These are phyloP conservation scores for Camelina hispida DNA, from an alignment of 345 rosid species.

Conservation along the genomic window DNA sequence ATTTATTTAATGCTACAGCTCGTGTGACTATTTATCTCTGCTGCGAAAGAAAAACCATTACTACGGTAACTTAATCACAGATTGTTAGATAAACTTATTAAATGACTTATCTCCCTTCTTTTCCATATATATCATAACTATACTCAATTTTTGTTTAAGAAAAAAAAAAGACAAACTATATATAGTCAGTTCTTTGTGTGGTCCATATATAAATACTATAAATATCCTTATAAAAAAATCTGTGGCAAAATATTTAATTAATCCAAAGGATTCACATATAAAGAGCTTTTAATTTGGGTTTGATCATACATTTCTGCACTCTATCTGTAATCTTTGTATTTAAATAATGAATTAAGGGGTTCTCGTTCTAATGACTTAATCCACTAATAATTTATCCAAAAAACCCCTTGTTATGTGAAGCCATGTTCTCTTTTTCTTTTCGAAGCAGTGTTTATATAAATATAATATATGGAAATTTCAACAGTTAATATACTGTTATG, in stretches of 20 bases:
- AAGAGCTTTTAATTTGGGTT: background rate
- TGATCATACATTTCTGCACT: background rate
- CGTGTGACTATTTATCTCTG: background rate
- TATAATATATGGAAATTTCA: background rate
- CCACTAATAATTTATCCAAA: background rate
- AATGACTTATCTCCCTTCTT: constrained; percentile 16
- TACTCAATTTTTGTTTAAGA: background rate
- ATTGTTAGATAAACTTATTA: constrained; percentile 31
- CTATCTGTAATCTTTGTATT: background rate
- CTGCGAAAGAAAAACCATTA: background rate
- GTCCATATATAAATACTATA: background rate
- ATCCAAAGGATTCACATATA: background rate
- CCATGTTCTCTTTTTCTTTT: background rate
- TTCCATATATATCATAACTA: background rate
- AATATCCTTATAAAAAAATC: background rate
- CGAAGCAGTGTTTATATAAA: background rate
- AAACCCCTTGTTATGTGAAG: background rate
- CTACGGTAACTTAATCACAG: constrained; percentile 5
- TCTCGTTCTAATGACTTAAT: background rate
- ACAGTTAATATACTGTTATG: background rate
- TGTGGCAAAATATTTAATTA: background rate
- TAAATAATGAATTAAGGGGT: background rate
- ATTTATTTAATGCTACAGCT: background rate
- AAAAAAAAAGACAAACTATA: background rate
- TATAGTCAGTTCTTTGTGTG: background rate